These are phyloP conservation scores for Lentinus tigrinus DNA, from an alignment of 768 basidiomycete genomes.

Conservation along the genomic window DNA sequence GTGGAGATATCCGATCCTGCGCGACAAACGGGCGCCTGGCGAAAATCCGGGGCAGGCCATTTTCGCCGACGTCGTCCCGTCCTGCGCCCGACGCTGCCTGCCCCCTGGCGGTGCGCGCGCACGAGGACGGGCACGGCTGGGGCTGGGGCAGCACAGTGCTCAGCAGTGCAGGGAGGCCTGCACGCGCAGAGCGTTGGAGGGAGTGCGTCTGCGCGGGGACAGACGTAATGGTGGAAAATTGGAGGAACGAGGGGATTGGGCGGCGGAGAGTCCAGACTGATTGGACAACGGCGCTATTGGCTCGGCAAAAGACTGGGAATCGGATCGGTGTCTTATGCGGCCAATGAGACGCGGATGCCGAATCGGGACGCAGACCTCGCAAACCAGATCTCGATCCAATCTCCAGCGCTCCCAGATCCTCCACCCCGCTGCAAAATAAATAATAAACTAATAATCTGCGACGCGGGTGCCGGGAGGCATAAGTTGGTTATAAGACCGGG, in stretches of 20 bases:
- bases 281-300: slow-evolving; percentile 17
- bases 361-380: not conserved
- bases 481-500: slow-evolving; percentile 19
- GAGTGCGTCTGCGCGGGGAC: not conserved
- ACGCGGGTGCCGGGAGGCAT: slow-evolving; percentile 3
- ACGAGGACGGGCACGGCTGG: no score
- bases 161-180: no score
- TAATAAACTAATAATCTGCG: slow-evolving; percentile 9
- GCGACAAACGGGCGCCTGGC: slow-evolving; percentile 12
- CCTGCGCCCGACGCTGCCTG: not conserved
- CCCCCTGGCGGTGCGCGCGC: slow-evolving; percentile 1
- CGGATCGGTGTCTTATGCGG: slow-evolving; percentile 18
- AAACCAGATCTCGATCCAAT: slow-evolving; percentile 1
- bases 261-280: slow-evolving; percentile 8
- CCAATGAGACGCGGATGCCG: slow-evolving; percentile 17
- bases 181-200: not conserved
- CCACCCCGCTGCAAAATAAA: not conserved
- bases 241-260: slow-evolving; percentile 7
- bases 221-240: slow-evolving; percentile 11
- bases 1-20: slow-evolving; percentile 9
- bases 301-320: slow-evolving; percentile 17
- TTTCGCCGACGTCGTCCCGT: slow-evolving; percentile 9
- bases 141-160: no score
- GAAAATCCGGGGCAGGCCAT: slow-evolving; percentile 15
- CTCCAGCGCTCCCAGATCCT: not conserved